Evolutionary conservation across 2,329 filamentous ascomycete species (phyloP).

Genomic region (Ceratocystis diversiconidia): DNA sequence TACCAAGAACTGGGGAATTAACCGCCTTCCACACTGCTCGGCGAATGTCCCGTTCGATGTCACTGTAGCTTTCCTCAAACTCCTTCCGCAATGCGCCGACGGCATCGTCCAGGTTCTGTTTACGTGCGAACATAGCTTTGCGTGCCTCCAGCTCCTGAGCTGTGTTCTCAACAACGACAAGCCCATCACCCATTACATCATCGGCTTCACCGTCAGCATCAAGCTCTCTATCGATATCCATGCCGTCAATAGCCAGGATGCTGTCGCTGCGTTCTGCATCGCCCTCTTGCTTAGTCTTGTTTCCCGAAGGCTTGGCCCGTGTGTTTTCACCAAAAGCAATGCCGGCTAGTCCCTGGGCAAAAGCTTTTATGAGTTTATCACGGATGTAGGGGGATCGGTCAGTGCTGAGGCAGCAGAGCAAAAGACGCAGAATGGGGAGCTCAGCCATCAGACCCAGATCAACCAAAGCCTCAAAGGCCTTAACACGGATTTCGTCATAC

Average conservation of each 20-base stretch:
- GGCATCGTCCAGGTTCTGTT: conserved; percentile 47
- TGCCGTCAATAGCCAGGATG: conserved; percentile 16
- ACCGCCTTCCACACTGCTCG: conserved; percentile 32
- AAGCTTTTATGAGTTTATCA: conserved; percentile 42
- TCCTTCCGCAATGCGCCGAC: conserved; percentile 31
- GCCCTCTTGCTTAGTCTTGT: neutral
- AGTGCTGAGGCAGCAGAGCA: conserved; percentile 44
- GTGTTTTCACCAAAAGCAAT: conserved; percentile 46
- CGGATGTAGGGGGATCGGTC: conserved; percentile 51
- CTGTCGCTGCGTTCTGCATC: conserved; percentile 12
- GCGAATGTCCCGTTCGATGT: conserved; percentile 29
- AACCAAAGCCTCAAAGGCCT: conserved; percentile 49
- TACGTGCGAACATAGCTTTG: conserved; percentile 49
- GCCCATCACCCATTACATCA: conserved; percentile 20
- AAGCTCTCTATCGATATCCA: conserved; percentile 23
- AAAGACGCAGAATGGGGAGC: conserved; percentile 39
- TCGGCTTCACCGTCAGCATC: conserved; percentile 22
- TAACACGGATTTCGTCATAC: conserved; percentile 47
- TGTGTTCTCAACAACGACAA: conserved; percentile 30
- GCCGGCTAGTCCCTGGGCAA: conserved; percentile 45
- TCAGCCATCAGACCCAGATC: conserved; percentile 48
- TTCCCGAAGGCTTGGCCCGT: conserved; percentile 10
- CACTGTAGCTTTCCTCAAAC: conserved; percentile 31
- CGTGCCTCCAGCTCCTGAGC: conserved; percentile 39
- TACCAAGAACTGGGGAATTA: conserved; percentile 28